phyloP scores from a whole-genome alignment of 345 rosid species.

The Citrus unshiu region DNA sequence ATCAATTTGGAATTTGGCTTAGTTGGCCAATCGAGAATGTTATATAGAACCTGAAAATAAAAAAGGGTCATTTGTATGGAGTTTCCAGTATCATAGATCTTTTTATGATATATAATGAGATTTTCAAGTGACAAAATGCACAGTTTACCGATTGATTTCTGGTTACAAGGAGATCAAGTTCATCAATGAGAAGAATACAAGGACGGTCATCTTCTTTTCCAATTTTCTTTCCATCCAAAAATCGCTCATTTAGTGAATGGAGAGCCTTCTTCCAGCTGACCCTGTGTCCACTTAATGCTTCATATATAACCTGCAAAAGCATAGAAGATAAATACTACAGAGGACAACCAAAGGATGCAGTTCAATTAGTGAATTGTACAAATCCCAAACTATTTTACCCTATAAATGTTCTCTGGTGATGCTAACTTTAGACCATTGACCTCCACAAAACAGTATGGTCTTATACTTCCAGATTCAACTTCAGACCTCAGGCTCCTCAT shows the following conservation, averaged over 20 bases:
- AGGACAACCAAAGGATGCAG: conserved; percentile 1
- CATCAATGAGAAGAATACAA: conserved; percentile 92
- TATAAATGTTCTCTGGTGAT: conserved; percentile 86
- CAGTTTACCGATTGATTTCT: conserved; percentile 81
- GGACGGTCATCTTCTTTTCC: conserved; percentile 65
- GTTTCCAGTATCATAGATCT: too few species aligned
- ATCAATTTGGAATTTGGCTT: conserved; percentile 76
- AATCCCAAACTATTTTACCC: conserved; percentile 28
- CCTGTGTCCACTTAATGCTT: conserved; percentile 88
- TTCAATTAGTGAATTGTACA: background rate
- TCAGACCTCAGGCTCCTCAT: conserved; percentile 82
- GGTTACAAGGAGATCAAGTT: conserved; percentile 93
- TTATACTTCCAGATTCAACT: conserved; percentile 70
- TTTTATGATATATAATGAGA: too few species aligned
- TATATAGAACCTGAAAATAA: conserved; percentile 61
- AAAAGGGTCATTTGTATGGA: background rate
- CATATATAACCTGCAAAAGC: conserved; percentile 73
- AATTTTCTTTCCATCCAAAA: conserved; percentile 59
- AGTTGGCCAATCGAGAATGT: conserved; percentile 96
- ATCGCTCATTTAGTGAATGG: conserved; percentile 69
- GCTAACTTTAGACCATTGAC: conserved; percentile 93
- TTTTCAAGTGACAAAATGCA: conserved; percentile 11
- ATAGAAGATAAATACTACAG: conserved; percentile 1
- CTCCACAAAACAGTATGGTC: conserved; percentile 86
- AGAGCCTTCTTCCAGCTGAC: conserved; percentile 93